Evolutionary conservation across 2,329 filamentous ascomycete species (phyloP), one percentile per base, ranked within the genome.

Genomic region (Simplicillium aogashimaense): DNA sequence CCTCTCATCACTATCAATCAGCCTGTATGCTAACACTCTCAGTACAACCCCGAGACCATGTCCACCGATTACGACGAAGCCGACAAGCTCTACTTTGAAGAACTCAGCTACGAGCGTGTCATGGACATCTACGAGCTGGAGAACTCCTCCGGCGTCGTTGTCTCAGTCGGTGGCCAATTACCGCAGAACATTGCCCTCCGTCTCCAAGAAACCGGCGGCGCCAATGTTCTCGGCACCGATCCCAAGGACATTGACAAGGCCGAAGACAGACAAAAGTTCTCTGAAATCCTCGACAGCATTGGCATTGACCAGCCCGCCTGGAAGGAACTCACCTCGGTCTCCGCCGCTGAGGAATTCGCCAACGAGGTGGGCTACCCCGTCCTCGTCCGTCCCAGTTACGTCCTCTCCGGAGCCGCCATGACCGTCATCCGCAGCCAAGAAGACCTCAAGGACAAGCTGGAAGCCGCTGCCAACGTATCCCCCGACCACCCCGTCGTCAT

Each of bases 51-150:
- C 0, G 86, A 95, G 54, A 95, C 88, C 0, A 78, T 77, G 43
- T 69, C 58, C 40, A 95, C 90, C 0, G 92, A 97, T 62, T 90
- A 83, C 58, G 92, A 98, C 52, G 78, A 77, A 9, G 86, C 88
- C 8, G 90, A 97, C 53, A 87, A 81, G 54, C 76, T 98, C 5
- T 98, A 97, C 66, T 98, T 98, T 49, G 92, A 97, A 53, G 92
- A 98, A 64, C 67, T 97, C 40, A 92, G 83, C 63, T 97, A 95
- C 59, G 92, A 97, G 68, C 83, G 90, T 57, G 90, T 97, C 9
- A 94, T 97, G 87, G 92, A 98, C 61, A 97, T 97, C 49, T 95
- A 95, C 60, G 92, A 97, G 63, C 76, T 97, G 13, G 92, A 97
- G 64, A 70, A 70, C 43, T 81, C 89, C 7, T 78, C 72, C 40